Evolutionary conservation across 257 asterid species (phyloP).

Genomic region (Nicotiana noctiflora): DNA sequence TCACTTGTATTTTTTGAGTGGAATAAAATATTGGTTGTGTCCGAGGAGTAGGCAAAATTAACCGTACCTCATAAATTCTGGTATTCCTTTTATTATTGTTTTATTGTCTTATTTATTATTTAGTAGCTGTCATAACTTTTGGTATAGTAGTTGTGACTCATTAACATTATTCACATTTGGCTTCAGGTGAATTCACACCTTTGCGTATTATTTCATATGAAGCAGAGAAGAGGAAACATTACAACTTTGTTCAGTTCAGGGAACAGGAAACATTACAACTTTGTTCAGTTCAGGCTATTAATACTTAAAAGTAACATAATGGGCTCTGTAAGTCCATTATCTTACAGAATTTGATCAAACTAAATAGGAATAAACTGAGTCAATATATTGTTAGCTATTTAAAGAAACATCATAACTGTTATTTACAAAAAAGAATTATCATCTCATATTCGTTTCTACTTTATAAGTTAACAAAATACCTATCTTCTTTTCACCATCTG

Average conservation of each 20-base stretch:
- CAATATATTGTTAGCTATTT: not conserved
- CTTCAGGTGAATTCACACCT: not conserved
- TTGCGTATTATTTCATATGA: not conserved
- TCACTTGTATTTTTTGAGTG: too few species aligned
- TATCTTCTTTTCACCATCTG: not conserved
- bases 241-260: too few species aligned
- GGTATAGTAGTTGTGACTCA: too few species aligned
- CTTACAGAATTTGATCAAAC: not conserved
- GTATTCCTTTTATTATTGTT: too few species aligned
- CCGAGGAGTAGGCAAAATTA: too few species aligned
- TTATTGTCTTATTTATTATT: too few species aligned
- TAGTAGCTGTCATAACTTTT: too few species aligned
- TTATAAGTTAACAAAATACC: not conserved
- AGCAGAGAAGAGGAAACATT: too few species aligned
- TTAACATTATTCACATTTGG: too few species aligned
- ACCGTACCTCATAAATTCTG: too few species aligned
- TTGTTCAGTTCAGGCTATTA: not conserved
- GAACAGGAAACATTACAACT: not conserved
- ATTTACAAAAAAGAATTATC: not conserved
- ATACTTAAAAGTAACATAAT: not conserved
- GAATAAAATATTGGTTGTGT: too few species aligned
- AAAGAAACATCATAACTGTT: constrained; percentile 2
- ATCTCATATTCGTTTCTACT: not conserved
- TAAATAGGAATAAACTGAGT: not conserved
- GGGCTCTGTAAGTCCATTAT: not conserved